phyloP scores from a whole-genome alignment of 202 grass and related monocot genomes.

The Bolboschoenoplectus hybrid region DNA sequence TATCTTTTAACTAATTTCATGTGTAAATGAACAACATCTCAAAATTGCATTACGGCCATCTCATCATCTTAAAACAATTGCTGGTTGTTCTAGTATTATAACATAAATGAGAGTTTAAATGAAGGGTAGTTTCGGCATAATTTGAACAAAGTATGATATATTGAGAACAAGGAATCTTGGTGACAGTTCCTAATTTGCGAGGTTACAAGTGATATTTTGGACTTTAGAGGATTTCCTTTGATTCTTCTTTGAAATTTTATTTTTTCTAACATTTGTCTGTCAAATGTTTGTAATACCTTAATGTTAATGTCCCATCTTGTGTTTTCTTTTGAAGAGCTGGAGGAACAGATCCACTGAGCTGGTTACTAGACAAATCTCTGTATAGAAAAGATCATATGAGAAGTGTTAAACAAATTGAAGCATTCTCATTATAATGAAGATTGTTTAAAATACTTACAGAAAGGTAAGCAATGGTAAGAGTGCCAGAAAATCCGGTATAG shows the following conservation, averaged over 20 bases:
- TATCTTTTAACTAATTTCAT: neutral
- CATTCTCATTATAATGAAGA: neutral
- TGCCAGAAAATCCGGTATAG: slow-evolving; percentile 50
- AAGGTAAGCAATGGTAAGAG: slow-evolving; percentile 38
- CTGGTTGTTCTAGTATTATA: neutral
- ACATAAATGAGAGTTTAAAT: neutral
- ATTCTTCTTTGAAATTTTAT: neutral
- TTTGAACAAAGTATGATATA: neutral
- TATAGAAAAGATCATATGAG: neutral
- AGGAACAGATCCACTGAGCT: slow-evolving; percentile 49
- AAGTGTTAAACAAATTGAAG: neutral
- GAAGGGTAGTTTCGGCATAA: neutral
- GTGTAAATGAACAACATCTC: neutral
- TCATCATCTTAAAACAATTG: neutral
- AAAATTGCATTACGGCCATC: neutral
- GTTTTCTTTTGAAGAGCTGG: slow-evolving; percentile 48
- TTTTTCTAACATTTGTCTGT: neutral
- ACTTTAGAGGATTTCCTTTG: neutral
- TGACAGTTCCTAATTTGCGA: neutral
- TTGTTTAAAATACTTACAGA: slow-evolving; percentile 43
- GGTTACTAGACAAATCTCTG: slow-evolving; percentile 54
- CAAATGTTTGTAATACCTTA: slow-evolving; percentile 47
- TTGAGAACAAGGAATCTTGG: neutral
- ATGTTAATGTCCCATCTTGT: slow-evolving; percentile 37
- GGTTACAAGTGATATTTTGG: neutral